Evolutionary conservation across 345 rosid genomes (phyloP).

Genomic region (Aquilaria yunnanensis): DNA sequence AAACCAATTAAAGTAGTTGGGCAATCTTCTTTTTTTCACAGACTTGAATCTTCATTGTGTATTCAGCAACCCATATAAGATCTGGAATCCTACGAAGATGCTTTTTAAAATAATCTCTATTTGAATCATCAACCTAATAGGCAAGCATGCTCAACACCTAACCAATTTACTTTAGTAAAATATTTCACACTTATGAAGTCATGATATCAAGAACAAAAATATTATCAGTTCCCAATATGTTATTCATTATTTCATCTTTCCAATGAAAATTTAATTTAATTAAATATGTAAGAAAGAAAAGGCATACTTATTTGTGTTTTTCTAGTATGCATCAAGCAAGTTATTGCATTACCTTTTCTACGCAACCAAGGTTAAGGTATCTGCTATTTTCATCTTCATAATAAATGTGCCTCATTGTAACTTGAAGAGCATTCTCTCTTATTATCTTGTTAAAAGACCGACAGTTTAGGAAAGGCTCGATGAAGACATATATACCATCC

Average conservation of each 20-base stretch:
- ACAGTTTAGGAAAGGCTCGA: conserved; percentile 38
- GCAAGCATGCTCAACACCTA: conserved; percentile 57
- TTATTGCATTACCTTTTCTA: conserved; percentile 38
- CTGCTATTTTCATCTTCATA: conserved; percentile 63
- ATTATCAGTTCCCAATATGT: no score
- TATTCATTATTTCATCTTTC: no score
- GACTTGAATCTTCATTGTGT: conserved; percentile 89
- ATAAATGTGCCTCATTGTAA: conserved; percentile 50
- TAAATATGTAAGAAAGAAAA: no score
- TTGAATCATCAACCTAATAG: conserved; percentile 79
- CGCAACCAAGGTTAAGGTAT: conserved; percentile 50
- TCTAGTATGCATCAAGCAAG: background rate
- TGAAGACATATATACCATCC: conserved; percentile 39
- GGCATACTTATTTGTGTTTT: no score
- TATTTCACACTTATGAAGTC: no score
- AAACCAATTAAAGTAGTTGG: no score
- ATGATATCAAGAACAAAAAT: no score
- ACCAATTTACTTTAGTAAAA: background rate
- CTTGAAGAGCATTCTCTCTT: conserved; percentile 39
- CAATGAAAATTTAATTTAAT: no score
- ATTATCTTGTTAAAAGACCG: conserved; percentile 46
- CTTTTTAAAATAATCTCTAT: conserved; percentile 53
- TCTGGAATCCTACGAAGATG: conserved; percentile 77
- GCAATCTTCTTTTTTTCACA: no score
- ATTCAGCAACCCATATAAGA: conserved; percentile 87